Base-by-base conservation (phyloP, 2,329 filamentous ascomycete species). In the Emmonsiellopsis sp. region DNA sequence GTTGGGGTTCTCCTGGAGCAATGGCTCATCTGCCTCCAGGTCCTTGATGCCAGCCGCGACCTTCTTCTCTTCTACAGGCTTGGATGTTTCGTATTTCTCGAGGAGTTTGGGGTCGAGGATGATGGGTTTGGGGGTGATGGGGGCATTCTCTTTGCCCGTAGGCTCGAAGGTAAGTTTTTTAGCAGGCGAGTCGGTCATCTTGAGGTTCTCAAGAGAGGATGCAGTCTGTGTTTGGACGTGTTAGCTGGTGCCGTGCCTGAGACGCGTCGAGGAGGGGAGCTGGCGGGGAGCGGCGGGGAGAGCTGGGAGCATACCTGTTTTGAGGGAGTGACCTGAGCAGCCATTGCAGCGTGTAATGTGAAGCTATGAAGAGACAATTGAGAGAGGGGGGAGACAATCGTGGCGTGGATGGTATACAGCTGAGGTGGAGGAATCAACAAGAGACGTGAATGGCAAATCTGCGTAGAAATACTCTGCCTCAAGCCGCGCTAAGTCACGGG, bases 1-100 rank as follows among this genome's bases (percentile, higher is more conserved):
- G 63, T 95, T 83, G 58, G 90, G 86, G 76, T 98, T 98, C 76
- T 97, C 93, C 70, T 90, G 87, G 6, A 98, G 83, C 51, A 98
- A 79, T 54, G 93, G 93, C 80, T 98, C 93, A 54, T 90, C 81
- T 54, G 80, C 80, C 73, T 95, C 89, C 50, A 86, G 79, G 31
- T 80, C 62, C 74, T 86, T 86, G 68, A 84, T 77, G 20, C 73
- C 73, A 41, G 79, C 62, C 50, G 78, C 71, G 31, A 64, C 57
- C 38, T 70, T 59, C 46, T 49, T 49, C 35, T 49, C 46, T 49
- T 7, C 16, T 4, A 38, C 46, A 6, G 8, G 9, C 34, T 40
- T 26, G 20, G 32, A 3, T 38, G 46, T 49, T 20, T 49, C 34
- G n/a, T 11, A 73, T 74, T 85, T 83, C 62, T 77, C 75, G 60